phyloP scores from a whole-genome alignment of 163 green algal species.

The Chloromonas sp. region DNA sequence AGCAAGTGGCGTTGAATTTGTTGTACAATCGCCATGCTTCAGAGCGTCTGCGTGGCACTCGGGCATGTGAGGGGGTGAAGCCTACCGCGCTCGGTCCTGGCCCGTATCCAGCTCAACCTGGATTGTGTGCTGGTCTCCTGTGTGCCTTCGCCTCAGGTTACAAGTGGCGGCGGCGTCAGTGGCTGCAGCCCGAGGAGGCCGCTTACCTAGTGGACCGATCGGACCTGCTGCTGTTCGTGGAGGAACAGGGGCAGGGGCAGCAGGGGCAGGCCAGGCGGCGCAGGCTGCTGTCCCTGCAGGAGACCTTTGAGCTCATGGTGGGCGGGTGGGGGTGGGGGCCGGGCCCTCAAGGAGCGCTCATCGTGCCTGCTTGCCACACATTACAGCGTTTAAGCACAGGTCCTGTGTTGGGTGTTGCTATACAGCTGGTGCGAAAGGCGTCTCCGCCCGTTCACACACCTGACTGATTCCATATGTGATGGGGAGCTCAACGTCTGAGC shows the following conservation, averaged over 20 bases:
- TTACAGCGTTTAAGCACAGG: neutral
- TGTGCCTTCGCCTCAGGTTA: conserved; percentile 24
- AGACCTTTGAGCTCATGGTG: conserved; percentile 24
- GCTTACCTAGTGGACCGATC: conserved; percentile 49
- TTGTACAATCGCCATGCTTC: neutral
- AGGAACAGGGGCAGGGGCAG: conserved; percentile 10
- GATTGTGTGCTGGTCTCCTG: too few relatives aligned
- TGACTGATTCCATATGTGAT: too few relatives aligned
- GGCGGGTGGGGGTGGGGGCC: too few relatives aligned
- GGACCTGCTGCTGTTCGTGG: conserved; percentile 50
- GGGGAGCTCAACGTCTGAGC: too few relatives aligned
- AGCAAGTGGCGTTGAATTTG: neutral
- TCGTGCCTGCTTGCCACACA: too few relatives aligned
- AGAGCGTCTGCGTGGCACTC: neutral
- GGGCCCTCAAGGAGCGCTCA: too few relatives aligned
- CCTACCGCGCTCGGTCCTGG: too few relatives aligned
- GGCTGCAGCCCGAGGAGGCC: conserved; percentile 45
- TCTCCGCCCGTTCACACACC: too few relatives aligned
- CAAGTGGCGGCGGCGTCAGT: conserved; percentile 20
- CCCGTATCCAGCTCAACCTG: too few relatives aligned
- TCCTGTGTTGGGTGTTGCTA: neutral
- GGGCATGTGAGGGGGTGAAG: too few relatives aligned
- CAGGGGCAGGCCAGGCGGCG: neutral
- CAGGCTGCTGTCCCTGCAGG: conserved; percentile 35
- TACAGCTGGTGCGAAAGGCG: neutral